Evolutionary conservation across 2,329 filamentous ascomycete genomes (phyloP), one percentile per base, ranked within the genome.

Genomic region (Fusarium sp.): DNA sequence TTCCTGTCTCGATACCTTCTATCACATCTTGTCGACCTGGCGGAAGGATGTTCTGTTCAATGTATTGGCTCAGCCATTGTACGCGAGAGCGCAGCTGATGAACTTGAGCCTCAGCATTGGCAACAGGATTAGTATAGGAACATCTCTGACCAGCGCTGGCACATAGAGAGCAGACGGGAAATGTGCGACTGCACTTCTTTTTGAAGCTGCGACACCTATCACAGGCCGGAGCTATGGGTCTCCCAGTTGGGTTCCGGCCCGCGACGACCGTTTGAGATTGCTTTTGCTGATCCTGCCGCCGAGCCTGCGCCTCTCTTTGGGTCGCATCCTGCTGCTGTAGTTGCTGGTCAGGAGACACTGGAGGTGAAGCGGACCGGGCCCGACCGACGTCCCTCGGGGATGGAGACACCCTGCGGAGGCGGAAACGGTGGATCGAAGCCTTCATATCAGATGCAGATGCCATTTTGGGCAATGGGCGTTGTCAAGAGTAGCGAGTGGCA

Each of bases 181-280:
- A 80, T 2, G 82, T 83, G 41, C 82, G 79, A 49, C 81, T 84
- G 71, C 84, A 85, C 63, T 82, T 84, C 78, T 85, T 85, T 76
- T 85, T 85, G 74, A 84, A 83, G 68, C 77, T 80, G 49, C 83
- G 82, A 71, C 83, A 85, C 41, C 83, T 79, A 57, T 84, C 81
- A 70, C 84, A 85, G 17, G 83, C 75, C 31, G 74, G 75, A 8
- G 68, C 66, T 20, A 70, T 27, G 39, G 67, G 70, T 62, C 62
- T 69, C 49, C 53, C 50, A 35, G 62, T 63, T 31, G 46, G 49
- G 22, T 13, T 45, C 20, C 59, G 65, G 41, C 27, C 35, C 27
- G 33, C 55, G 50, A 42, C 29, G 20, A 36, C 41, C 25, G 39
- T 35, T 22, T 52, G 65, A 46, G 35, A 52, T 35, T 44, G 62